Evolutionary conservation across 352 stramenopile genomes (phyloP).

Genomic region (Pythium monospermum): DNA sequence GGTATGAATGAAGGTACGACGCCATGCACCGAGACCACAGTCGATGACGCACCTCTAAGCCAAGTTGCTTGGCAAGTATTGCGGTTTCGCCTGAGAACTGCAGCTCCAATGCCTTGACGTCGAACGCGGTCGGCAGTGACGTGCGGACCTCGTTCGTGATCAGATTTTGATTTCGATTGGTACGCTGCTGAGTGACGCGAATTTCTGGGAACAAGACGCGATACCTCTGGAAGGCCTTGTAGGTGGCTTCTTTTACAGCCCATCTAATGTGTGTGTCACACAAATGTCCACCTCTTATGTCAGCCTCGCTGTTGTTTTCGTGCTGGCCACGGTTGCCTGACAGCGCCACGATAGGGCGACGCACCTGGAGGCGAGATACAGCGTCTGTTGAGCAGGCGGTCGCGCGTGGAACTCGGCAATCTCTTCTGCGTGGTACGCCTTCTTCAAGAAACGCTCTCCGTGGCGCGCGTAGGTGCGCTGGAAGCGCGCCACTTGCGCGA

Average conservation of each 20-base stretch:
- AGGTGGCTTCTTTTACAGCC: constrained; percentile 79
- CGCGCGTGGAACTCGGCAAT: constrained; percentile 57
- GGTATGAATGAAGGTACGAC: no score
- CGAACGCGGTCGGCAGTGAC: constrained; percentile 21
- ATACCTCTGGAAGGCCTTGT: constrained; percentile 79
- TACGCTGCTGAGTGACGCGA: constrained; percentile 11
- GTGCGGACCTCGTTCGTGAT: constrained; percentile 19
- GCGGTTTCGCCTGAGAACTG: constrained; percentile 58
- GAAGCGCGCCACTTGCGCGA: constrained; percentile 59
- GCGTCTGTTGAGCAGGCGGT: constrained; percentile 25
- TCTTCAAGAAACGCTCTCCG: constrained; percentile 53
- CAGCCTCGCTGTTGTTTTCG: no score
- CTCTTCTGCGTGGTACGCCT: constrained; percentile 59
- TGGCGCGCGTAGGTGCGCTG: constrained; percentile 44
- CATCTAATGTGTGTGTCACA: no score
- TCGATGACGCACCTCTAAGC: constrained; percentile 33
- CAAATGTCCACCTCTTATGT: no score
- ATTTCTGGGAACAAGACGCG: constrained; percentile 81
- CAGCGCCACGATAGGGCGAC: not conserved
- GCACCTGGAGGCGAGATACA: constrained; percentile 63
- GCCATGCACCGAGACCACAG: not conserved
- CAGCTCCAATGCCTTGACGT: constrained; percentile 39
- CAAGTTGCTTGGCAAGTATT: constrained; percentile 42
- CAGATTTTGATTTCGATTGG: not conserved
- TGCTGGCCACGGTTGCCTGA: not conserved